These are phyloP conservation scores for Monosporascus sp. DNA, from an alignment of 2,329 filamentous ascomycete genomes.

Conservation along the genomic window DNA sequence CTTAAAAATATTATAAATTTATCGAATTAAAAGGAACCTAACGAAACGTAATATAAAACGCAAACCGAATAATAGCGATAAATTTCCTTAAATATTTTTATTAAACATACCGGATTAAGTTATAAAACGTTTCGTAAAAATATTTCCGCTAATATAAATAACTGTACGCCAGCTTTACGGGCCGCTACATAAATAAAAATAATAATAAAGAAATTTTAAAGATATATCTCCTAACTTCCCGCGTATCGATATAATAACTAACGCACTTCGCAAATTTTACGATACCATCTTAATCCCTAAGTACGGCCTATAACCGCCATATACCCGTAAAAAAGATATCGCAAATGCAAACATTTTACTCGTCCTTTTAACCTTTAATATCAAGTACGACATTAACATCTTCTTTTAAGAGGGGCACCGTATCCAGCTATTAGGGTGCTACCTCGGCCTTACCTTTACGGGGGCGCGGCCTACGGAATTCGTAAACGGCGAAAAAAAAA, in stretches of 20 bases:
- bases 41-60: slow-evolving; percentile 7
- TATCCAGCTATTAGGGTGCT: slow-evolving; percentile 19
- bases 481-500: slow-evolving; percentile 22
- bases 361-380: slow-evolving; percentile 24
- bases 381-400: slow-evolving; percentile 20
- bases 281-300: slow-evolving; percentile 13
- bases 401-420: slow-evolving; percentile 5
- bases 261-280: slow-evolving; percentile 12
- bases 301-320: slow-evolving; percentile 17
- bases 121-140: slow-evolving; percentile 3
- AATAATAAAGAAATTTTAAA: slow-evolving; percentile 9
- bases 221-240: too few species aligned
- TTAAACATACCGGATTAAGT: slow-evolving; percentile 10
- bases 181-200: slow-evolving; percentile 9
- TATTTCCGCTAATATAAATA: slow-evolving; percentile 11
- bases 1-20: slow-evolving; percentile 9
- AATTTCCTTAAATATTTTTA: slow-evolving; percentile 12
- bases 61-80: slow-evolving; percentile 8
- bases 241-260: too few species aligned
- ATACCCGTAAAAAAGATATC: slow-evolving; percentile 20
- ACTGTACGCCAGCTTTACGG: slow-evolving; percentile 5
- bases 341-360: slow-evolving; percentile 15
- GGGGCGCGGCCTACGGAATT: slow-evolving; percentile 24
- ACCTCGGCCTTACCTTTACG: slow-evolving; percentile 24
- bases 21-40: slow-evolving; percentile 4